Conservation (phyloP, 2,329 filamentous ascomycete genomes). For the Trichoderma cornu-damae region DNA sequence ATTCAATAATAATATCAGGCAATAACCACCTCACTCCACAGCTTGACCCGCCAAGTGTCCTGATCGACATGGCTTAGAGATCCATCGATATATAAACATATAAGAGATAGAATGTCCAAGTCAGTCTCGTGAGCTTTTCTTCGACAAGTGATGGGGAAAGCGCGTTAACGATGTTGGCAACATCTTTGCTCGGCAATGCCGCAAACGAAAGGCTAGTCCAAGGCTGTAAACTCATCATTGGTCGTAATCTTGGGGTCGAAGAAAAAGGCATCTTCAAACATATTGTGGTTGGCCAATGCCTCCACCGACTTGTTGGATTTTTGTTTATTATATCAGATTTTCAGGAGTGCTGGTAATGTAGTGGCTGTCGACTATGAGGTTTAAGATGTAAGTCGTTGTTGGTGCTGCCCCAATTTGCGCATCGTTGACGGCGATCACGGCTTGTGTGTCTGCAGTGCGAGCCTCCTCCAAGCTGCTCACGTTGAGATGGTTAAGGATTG, state of each 20-base stretch:
- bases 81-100: too few relatives aligned
- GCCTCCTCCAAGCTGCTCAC: neutral
- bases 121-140: too few relatives aligned
- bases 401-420: neutral
- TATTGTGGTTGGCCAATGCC: neutral
- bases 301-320: neutral
- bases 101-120: too few relatives aligned
- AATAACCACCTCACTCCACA: neutral
- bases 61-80: neutral
- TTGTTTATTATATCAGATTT: neutral
- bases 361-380: neutral
- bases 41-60: neutral
- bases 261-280: neutral
- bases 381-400: neutral
- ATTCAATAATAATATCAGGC: neutral
- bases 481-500: neutral
- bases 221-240: neutral
- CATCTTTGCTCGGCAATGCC: neutral
- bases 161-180: neutral
- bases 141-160: neutral
- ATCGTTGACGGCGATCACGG: conserved; percentile 5
- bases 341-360: neutral
- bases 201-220: neutral
- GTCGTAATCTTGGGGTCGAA: neutral
- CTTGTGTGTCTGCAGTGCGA: neutral